Conservation (phyloP, 805 yeast species). For the Starmerella stigmatis region DNA sequence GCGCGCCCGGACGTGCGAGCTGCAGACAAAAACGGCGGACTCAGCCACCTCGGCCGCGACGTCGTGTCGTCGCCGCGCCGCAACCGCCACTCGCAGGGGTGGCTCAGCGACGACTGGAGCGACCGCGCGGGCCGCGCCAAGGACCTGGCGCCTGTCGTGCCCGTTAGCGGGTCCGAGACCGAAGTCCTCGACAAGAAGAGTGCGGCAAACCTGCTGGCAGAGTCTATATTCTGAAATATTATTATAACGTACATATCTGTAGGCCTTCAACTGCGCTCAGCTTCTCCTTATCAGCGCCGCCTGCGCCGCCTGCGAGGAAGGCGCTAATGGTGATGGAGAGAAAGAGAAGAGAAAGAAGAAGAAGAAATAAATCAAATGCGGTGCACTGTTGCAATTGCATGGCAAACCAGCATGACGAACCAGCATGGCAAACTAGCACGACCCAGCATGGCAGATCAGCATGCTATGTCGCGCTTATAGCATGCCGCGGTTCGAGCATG, state of each 20-base stretch:
- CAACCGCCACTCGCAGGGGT: slow-evolving; percentile 38
- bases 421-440: no score
- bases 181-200: slow-evolving; percentile 61
- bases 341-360: no score
- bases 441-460: no score
- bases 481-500: background rate
- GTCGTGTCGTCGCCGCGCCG: slow-evolving; percentile 36
- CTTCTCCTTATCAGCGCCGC: no score
- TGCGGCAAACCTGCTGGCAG: slow-evolving; percentile 75
- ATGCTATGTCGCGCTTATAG: no score
- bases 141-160: slow-evolving; percentile 13
- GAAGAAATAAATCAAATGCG: no score
- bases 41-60: slow-evolving; percentile 73
- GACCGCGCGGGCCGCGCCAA: slow-evolving; percentile 39
- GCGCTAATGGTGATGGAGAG: no score
- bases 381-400: no score
- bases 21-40: slow-evolving; percentile 68
- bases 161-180: slow-evolving; percentile 18
- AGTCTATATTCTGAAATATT: slow-evolving; percentile 27
- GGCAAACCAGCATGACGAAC: no score
- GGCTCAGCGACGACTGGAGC: slow-evolving; percentile 50
- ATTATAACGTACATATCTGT: no score
- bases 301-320: no score
- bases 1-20: slow-evolving; percentile 56
- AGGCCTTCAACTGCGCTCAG: no score